Conservation (phyloP, 345 rosid genomes). For the Eutrema heterophyllum region DNA sequence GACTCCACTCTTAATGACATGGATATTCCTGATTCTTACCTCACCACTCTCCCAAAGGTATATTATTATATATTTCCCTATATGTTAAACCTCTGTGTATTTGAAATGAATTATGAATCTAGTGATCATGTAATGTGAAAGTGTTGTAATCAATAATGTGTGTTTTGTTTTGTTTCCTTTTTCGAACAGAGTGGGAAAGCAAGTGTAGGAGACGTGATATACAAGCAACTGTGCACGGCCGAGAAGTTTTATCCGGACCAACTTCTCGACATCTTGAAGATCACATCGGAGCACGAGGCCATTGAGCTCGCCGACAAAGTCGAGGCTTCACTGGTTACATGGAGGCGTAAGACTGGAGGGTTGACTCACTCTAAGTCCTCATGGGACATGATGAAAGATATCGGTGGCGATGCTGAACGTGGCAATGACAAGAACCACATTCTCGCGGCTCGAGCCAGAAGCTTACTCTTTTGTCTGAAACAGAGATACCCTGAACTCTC, state of each 20-base stretch:
- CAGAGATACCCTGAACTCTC: slow-evolving; percentile 85
- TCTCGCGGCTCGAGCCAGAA: slow-evolving; percentile 80
- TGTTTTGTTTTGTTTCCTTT: not conserved
- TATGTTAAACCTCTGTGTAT: not conserved
- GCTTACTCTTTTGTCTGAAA: slow-evolving; percentile 73
- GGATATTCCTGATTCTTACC: slow-evolving; percentile 82
- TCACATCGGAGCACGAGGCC: slow-evolving; percentile 85
- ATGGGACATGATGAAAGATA: slow-evolving; percentile 83
- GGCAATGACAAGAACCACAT: slow-evolving; percentile 68
- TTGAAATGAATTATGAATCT: not conserved
- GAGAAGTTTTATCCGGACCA: slow-evolving; percentile 70
- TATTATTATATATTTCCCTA: not conserved
- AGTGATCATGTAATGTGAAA: not conserved
- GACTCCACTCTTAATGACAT: slow-evolving; percentile 71
- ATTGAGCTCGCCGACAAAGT: slow-evolving; percentile 79
- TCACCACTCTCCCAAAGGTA: slow-evolving; percentile 83
- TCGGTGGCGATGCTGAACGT: slow-evolving; percentile 56
- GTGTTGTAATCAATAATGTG: not conserved
- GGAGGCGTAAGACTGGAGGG: slow-evolving; percentile 92
- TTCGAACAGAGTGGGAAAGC: slow-evolving; percentile 69
- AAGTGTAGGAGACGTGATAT: slow-evolving; percentile 75
- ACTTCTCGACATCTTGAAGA: slow-evolving; percentile 60
- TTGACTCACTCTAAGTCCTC: slow-evolving; percentile 66
- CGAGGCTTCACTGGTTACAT: slow-evolving; percentile 87
- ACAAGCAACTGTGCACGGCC: slow-evolving; percentile 50